Conservation (phyloP, 2,329 filamentous ascomycete genomes). For the Volutella citrinella region DNA sequence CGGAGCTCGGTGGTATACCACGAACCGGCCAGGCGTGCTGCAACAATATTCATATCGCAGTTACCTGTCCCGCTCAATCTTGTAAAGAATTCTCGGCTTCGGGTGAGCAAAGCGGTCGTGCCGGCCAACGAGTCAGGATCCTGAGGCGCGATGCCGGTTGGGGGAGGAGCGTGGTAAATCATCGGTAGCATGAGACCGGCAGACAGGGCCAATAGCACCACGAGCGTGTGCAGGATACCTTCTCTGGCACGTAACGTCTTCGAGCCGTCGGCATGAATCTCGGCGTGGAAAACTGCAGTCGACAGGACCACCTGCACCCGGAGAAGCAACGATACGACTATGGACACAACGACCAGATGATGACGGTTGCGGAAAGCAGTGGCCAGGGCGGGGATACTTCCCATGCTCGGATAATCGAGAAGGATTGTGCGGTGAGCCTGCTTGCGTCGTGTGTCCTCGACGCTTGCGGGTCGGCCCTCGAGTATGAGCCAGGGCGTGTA, state of each 20-base stretch:
- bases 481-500: conserved; percentile 29
- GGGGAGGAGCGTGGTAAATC: conserved; percentile 24
- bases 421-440: conserved; percentile 25
- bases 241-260: conserved; percentile 16
- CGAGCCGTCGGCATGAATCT: conserved; percentile 17
- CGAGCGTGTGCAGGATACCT: conserved; percentile 22
- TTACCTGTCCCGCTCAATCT: conserved; percentile 22
- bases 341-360: conserved; percentile 23
- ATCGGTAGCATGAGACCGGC: conserved; percentile 19
- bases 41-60: conserved; percentile 19
- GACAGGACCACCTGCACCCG: conserved; percentile 25
- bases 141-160: conserved; percentile 24
- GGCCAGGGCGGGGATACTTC: conserved; percentile 18
- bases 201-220: conserved; percentile 19
- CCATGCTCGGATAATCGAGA: conserved; percentile 24
- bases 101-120: conserved; percentile 22
- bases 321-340: conserved; percentile 20
- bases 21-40: conserved; percentile 21
- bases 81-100: conserved; percentile 21
- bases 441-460: conserved; percentile 24
- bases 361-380: conserved; percentile 22
- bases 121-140: conserved; percentile 26
- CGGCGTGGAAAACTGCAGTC: conserved; percentile 22
- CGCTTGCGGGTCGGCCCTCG: conserved; percentile 19
- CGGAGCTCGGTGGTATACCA: conserved; percentile 26